These are phyloP conservation scores for Pseudogymnoascus sp. DNA, from an alignment of 2,329 filamentous ascomycete genomes.

Conservation along the genomic window DNA sequence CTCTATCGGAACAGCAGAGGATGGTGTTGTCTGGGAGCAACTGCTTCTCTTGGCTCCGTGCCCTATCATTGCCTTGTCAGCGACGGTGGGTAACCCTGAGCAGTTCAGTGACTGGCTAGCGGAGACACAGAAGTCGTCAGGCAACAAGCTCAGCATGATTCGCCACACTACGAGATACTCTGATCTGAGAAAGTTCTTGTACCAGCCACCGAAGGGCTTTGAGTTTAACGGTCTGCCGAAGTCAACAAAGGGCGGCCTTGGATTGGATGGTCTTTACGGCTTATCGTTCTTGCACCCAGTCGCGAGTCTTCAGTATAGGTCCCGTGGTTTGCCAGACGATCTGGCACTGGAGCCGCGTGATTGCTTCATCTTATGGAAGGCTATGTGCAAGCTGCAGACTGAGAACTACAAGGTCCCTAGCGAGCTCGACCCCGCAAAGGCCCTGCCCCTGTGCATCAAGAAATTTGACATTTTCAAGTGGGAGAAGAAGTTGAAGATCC, in stretches of 20 bases:
- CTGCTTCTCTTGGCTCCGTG: conserved; percentile 65
- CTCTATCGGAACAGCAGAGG: conserved; percentile 67
- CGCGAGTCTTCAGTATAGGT: conserved; percentile 50
- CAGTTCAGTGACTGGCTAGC: conserved; percentile 63
- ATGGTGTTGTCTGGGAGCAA: conserved; percentile 72
- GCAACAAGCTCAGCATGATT: conserved; percentile 57
- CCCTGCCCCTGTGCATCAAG: conserved; percentile 44
- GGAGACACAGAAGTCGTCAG: conserved; percentile 53
- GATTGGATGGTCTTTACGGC: conserved; percentile 31
- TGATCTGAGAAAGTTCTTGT: conserved; percentile 67
- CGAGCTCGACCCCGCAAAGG: conserved; percentile 39
- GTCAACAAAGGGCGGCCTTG: conserved; percentile 25
- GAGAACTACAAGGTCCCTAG: conserved; percentile 40
- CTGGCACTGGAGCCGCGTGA: conserved; percentile 62
- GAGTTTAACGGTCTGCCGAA: conserved; percentile 27
- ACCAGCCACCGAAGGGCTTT: conserved; percentile 40
- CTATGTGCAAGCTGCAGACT: conserved; percentile 51
- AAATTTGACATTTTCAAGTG: conserved; percentile 60
- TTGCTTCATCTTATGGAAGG: conserved; percentile 56
- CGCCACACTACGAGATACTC: conserved; percentile 63
- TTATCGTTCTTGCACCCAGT: conserved; percentile 55
- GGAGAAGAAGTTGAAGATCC: conserved; percentile 51
- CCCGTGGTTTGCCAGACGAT: conserved; percentile 57
- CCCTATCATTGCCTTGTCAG: conserved; percentile 70
- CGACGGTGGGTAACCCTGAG: conserved; percentile 66